Conservation (phyloP, 2,329 filamentous ascomycete genomes). For the Colletotrichum simmondsii region DNA sequence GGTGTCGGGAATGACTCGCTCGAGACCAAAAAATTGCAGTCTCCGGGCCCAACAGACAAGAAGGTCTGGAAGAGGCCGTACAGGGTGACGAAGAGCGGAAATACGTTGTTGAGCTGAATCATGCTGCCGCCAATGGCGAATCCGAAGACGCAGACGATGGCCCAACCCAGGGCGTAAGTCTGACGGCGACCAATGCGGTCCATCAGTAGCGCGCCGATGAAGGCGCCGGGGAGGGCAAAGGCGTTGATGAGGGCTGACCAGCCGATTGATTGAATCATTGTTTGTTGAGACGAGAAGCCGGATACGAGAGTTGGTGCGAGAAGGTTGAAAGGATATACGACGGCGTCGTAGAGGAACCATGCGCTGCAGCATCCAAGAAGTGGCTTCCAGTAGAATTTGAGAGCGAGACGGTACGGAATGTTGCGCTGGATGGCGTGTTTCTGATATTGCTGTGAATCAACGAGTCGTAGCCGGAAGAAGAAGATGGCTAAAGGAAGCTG, state of each 20-base stretch:
- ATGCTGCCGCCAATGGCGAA: constrained; percentile 62
- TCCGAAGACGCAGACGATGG: constrained; percentile 49
- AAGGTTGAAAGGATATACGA: constrained; percentile 37
- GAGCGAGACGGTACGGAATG: constrained; percentile 36
- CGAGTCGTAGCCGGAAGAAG: constrained; percentile 63
- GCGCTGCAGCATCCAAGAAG: constrained; percentile 61
- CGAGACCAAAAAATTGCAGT: constrained; percentile 59
- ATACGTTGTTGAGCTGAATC: constrained; percentile 54
- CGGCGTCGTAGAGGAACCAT: constrained; percentile 40
- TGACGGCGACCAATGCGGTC: constrained; percentile 40
- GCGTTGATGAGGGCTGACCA: constrained; percentile 41
- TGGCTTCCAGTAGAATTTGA: constrained; percentile 53
- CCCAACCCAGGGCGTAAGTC: constrained; percentile 38
- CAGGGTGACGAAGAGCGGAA: constrained; percentile 62
- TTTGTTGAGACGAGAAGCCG: constrained; percentile 36
- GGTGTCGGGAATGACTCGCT: constrained; percentile 62
- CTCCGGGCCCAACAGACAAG: constrained; percentile 58
- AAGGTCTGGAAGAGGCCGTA: constrained; percentile 62
- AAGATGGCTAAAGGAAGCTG: constrained; percentile 59
- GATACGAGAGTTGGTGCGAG: constrained; percentile 37
- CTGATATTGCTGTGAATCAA: constrained; percentile 56
- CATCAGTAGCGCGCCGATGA: constrained; percentile 38
- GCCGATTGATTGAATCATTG: constrained; percentile 38
- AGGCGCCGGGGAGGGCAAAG: constrained; percentile 39
- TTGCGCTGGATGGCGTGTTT: constrained; percentile 41